Base-by-base conservation (phyloP, 1,284 basidiomycete genomes). In the Cryptococcus depauperatus region DNA sequence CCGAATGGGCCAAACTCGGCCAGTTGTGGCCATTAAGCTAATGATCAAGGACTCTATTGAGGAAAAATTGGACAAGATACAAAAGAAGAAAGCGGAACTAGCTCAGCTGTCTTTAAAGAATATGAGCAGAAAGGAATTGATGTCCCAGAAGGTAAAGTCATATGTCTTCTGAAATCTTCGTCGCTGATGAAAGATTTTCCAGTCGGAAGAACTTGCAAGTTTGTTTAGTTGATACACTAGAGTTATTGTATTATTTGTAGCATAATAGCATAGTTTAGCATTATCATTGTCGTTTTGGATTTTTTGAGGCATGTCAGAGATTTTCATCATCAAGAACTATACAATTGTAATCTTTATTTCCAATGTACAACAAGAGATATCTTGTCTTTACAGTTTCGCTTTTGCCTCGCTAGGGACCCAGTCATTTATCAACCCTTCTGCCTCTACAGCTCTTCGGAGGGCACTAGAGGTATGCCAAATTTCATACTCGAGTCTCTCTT, bases 41-140 rank as follows among this genome's bases (percentile, higher is more conserved):
- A 86, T 98, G 64, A 90, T 98, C 57, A 82, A 89, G 62, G 80
- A 90, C 60, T 85, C 88, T 23, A 95, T 99, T 65, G 95, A 99
- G 72, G 83, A 84, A 47, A 80, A 81, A 42, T 75, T 92, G 52
- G 75, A 89, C 35, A 81, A 88, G 69, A 90, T 98, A 16, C 95
- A 99, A 74, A 79, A 78, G 68, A 89, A 92, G 75, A 99, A 99
- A 75, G 88, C 84, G 3, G 85, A 84, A 56, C 74, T 99, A 39
- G 91, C 88, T 26, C 87, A 91, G 57, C 80, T 93, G 78, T 89
- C 87, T 0, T 76, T 93, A 45, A 69, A 84, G 55, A 81, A 78
- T 59, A 79, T 85, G 69, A 85, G 78, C 72, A 87, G 89, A 63
- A 78, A 84, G 33, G 88, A 92, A 60, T 73, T 92, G 58, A 73